phyloP scores from a whole-genome alignment of 1,284 basidiomycete species.

The Salmacisia buchloeana region DNA sequence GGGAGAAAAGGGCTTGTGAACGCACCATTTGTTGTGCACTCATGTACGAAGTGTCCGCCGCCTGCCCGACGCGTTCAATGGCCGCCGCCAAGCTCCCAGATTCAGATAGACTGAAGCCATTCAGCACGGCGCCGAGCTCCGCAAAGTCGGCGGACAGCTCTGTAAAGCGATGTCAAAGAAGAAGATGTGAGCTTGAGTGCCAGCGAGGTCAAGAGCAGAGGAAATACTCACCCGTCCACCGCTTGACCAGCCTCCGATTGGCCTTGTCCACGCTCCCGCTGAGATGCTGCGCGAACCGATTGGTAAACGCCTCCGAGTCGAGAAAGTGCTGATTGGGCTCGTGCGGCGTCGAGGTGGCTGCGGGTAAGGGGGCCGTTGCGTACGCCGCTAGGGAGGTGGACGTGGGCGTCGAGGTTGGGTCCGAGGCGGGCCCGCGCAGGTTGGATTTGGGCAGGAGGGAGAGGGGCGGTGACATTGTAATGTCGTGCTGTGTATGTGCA shows the following conservation, averaged over 20 bases:
- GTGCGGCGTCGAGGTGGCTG: conserved; percentile 52
- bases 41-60: conserved; percentile 87
- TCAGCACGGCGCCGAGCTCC: conserved; percentile 89
- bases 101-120: conserved; percentile 90
- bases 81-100: conserved; percentile 66
- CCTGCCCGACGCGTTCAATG: conserved; percentile 88
- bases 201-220: no score
- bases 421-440: conserved; percentile 87
- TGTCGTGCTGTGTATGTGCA: conserved; percentile 25
- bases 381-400: conserved; percentile 59
- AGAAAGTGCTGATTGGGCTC: conserved; percentile 63
- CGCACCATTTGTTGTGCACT: conserved; percentile 61
- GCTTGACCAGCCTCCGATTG: conserved; percentile 79
- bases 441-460: conserved; percentile 89
- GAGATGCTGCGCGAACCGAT: conserved; percentile 89
- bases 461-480: conserved; percentile 63
- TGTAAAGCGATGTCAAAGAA: conserved; percentile 47
- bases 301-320: conserved; percentile 93
- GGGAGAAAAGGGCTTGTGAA: neutral
- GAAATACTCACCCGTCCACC: conserved; percentile 75
- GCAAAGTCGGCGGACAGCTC: conserved; percentile 85
- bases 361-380: conserved; percentile 67
- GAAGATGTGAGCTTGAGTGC: conserved; percentile 6
- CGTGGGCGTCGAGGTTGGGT: conserved; percentile 57
- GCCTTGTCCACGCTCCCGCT: conserved; percentile 91